Base-by-base conservation (phyloP, 108 stramenopile genomes). In the Parmales sp. region DNA sequence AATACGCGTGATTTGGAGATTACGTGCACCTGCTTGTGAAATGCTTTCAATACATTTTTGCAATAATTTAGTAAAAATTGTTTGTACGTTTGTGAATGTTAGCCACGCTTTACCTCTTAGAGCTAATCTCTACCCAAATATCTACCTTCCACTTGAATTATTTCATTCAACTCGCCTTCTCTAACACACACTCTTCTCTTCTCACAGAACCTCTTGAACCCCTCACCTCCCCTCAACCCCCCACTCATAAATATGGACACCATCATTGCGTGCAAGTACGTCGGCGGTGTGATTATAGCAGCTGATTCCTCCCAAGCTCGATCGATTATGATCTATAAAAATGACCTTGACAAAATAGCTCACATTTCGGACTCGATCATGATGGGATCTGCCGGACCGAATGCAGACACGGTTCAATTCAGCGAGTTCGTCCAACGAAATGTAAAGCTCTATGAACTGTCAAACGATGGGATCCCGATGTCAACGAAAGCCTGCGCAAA, bases 341-440 rank as follows among this genome's bases (percentile, higher is more conserved):
- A 78, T 51, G 89, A 93, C 54, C 69, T 93, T 39, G 92, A 93
- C 73, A 93, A 93, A 69, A 84, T 93, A 48, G 83, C 79, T 11
- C 44, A 77, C 48, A 51, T 93, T 22, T 80, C 92, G 20, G 80
- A 83, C 16, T 79, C 87, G 65, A 81, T 86, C 22, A 82, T 88
- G 76, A 83, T 95, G 86, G 95, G 87, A 28, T 85, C 87, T 3
- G 79, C 88, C 16, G 95, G 95, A 19, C 86, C 90, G 13, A 89
- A 89, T 68, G 88, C 87, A 34, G 95, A 95, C 76, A 75, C 86
- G 31, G 88, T 88, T 44, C 82, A 80, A 45, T 97, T 98, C 70
- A 88, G 87, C 39, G 90, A 98, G 86, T 86, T 70, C 82, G 74
- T 98, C 69, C 73, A 85, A 66, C 96, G 96, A 78, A 98, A 96